A percentile compares a stretch with the other conserved stretches of the same genome.
Evolutionary conservation across 1,284 basidiomycete species (phyloP).

Genomic region (Cryptococcus sp.): DNA sequence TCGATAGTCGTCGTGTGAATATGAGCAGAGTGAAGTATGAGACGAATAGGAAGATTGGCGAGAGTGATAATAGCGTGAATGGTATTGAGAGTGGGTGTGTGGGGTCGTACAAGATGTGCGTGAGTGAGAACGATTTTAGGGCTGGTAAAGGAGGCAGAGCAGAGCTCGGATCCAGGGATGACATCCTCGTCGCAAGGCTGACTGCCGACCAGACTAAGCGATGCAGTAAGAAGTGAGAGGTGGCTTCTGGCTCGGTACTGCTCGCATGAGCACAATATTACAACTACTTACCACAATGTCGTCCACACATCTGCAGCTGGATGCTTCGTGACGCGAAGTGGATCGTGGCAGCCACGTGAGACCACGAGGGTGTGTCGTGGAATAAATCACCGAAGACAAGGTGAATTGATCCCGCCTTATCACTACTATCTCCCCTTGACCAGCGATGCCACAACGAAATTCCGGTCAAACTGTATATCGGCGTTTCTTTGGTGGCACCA

Average conservation of each 20-base stretch:
- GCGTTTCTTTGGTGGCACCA: slow-evolving; percentile 13
- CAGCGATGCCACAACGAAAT: slow-evolving; percentile 10
- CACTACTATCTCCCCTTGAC: too few relatives aligned
- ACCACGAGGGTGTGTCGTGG: too few relatives aligned
- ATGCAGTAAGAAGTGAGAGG: too few relatives aligned
- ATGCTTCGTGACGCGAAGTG: too few relatives aligned
- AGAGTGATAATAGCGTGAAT: slow-evolving; percentile 48
- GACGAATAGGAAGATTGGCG: slow-evolving; percentile 53
- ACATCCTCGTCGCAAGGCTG: slow-evolving; percentile 3
- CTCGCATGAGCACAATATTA: background rate
- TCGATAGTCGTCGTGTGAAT: slow-evolving; percentile 43
- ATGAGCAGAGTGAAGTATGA: slow-evolving; percentile 50
- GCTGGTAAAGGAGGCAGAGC: slow-evolving; percentile 22
- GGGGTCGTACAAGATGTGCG: slow-evolving; percentile 48
- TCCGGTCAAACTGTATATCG: slow-evolving; percentile 17
- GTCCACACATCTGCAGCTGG: too few relatives aligned
- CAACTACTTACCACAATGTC: background rate
- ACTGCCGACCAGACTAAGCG: too few relatives aligned
- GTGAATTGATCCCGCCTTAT: background rate
- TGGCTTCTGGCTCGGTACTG: background rate
- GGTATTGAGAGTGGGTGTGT: slow-evolving; percentile 44
- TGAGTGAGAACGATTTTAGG: slow-evolving; percentile 47
- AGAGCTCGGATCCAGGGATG: slow-evolving; percentile 20
- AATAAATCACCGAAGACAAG: too few relatives aligned
- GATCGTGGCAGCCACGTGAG: too few relatives aligned